Base-by-base conservation (phyloP, 768 basidiomycete genomes). In the Panaeolus cyanescens region DNA sequence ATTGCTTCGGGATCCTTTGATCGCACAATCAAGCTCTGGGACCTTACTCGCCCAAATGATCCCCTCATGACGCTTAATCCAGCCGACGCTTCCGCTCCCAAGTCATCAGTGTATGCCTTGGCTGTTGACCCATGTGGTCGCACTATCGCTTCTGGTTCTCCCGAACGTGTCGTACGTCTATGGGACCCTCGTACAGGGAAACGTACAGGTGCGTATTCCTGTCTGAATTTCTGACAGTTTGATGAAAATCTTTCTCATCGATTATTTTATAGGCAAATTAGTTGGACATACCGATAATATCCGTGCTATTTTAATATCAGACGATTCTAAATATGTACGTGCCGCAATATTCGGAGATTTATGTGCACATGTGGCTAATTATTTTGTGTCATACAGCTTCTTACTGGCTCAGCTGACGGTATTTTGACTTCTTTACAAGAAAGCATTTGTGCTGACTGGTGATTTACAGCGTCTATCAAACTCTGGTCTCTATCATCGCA, bases 201-300 rank as follows among this genome's bases (percentile, higher is more conserved):
- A 68, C 81, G 91, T 42, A 88, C 83, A 2, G 85, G 80, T 73
- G 63, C 15, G 64, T 33, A 28, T 53, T n/a, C 9, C 9, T 22
- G 4, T 22, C 7, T 22, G 45, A 3, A n/a, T 19, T 40, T 30
- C 20, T 55, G 37, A 7, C 15, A 4, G 5, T 31, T 25, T 10
- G 20, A 59, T 20, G 54, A 45, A 32, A 4, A 22, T 42, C 25
- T 28, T 50, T 42, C 45, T 28, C 45, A 50, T 50, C 25, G 17
- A 64, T 36, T 3, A 22, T 56, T 13, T 15, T 57, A 2, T 76
- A 71, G 87, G 89, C 10, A 94, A 97, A 69, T 83, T 99, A 0
- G 93, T 98, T 6, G 96, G 96, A 0, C 96, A 99, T 72, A 96
- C 96, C 0, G 97, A 99, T 74, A 99, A 98, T 67, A 95, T 99